Percentiles rank a stretch among this genome's conserved stretches.
Evolutionary conservation across 106 monocot species (phyloP).

Genomic region (Dendrobium officinale): DNA sequence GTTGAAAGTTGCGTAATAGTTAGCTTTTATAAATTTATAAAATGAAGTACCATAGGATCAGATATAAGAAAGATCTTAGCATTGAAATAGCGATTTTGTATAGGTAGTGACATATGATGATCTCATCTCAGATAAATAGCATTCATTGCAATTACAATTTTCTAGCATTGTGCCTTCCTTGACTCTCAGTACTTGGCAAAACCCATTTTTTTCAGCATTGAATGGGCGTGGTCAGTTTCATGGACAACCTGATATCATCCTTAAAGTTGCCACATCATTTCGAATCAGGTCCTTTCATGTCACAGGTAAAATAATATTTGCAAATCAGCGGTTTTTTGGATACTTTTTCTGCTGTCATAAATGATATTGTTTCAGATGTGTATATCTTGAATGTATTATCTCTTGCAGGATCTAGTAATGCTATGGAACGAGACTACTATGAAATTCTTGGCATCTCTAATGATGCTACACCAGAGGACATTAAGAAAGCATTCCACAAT

Average conservation of each 20-base stretch:
- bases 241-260: neutral
- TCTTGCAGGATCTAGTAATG: constrained; percentile 26
- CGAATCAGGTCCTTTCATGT: constrained; percentile 54
- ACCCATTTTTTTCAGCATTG: neutral
- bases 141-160: neutral
- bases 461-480: constrained; percentile 70
- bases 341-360: neutral
- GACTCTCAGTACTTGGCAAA: neutral
- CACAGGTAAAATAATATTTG: constrained; percentile 45
- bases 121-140: neutral
- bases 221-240: neutral
- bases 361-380: neutral
- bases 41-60: neutral
- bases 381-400: neutral
- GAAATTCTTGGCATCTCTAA: constrained; percentile 82
- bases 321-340: neutral
- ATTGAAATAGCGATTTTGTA: neutral
- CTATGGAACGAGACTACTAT: constrained; percentile 49
- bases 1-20: neutral
- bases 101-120: neutral
- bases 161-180: neutral
- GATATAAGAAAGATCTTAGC: neutral
- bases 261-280: constrained; percentile 7
- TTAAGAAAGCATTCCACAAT: constrained; percentile 87
- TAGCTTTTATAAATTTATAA: neutral